phyloP scores from a whole-genome alignment of 2,329 filamentous ascomycete species.

The Talaromyces sp. region DNA sequence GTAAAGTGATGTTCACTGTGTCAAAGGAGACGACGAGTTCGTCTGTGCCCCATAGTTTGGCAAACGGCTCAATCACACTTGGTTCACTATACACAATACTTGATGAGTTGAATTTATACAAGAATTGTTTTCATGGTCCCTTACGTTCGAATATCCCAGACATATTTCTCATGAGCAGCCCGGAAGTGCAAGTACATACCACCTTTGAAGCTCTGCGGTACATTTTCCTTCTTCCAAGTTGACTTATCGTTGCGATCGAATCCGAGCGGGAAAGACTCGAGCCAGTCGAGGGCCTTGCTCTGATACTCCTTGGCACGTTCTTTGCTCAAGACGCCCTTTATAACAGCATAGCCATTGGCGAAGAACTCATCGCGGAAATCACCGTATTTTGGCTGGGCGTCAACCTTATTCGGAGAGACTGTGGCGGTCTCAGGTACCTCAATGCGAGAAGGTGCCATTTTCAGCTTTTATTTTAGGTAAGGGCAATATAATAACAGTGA shows the following conservation, averaged over 20 bases:
- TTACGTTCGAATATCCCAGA: slow-evolving; percentile 41
- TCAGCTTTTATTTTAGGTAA: too few species aligned
- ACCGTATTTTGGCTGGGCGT: neutral
- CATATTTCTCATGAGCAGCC: slow-evolving; percentile 41
- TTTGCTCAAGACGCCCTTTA: neutral
- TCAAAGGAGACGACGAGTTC: slow-evolving; percentile 27
- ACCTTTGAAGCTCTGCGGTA: slow-evolving; percentile 35
- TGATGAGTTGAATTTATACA: neutral
- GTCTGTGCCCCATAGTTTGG: slow-evolving; percentile 37
- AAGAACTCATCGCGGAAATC: slow-evolving; percentile 8
- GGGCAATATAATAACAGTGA: too few species aligned
- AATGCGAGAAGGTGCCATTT: neutral
- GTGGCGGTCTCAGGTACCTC: neutral
- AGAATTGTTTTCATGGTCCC: neutral
- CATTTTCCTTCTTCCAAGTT: slow-evolving; percentile 42
- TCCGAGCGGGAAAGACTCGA: slow-evolving; percentile 37
- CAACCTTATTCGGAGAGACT: neutral
- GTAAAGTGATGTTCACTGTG: slow-evolving; percentile 41
- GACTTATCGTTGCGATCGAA: slow-evolving; percentile 35
- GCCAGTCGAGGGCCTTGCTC: slow-evolving; percentile 33
- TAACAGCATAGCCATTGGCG: neutral
- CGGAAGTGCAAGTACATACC: slow-evolving; percentile 37
- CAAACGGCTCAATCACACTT: slow-evolving; percentile 40
- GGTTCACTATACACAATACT: neutral
- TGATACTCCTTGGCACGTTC: slow-evolving; percentile 18